Evolutionary conservation across 805 yeast species (phyloP).

Genomic region (Grigorovia transvaalensis): DNA sequence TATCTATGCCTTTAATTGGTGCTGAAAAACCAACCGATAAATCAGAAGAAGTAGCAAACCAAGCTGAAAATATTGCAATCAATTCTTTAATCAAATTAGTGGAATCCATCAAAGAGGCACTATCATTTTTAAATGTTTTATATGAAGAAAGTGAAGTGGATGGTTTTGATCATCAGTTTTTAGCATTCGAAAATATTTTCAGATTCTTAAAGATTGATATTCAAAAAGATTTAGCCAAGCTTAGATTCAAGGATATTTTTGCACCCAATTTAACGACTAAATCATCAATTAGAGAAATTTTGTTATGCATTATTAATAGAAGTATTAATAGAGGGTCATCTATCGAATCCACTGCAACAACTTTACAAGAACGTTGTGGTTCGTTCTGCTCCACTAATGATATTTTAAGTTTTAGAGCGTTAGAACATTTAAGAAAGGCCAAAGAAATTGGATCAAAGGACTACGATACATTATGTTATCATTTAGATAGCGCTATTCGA

Average conservation of each 20-base stretch:
- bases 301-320: slow-evolving; percentile 80
- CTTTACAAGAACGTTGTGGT: slow-evolving; percentile 86
- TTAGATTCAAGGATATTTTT: slow-evolving; percentile 68
- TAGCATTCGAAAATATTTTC: slow-evolving; percentile 55
- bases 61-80: slow-evolving; percentile 87
- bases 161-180: slow-evolving; percentile 25
- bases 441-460: slow-evolving; percentile 64
- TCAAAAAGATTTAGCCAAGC: slow-evolving; percentile 53
- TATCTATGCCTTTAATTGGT: slow-evolving; percentile 36
- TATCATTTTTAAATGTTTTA: slow-evolving; percentile 75
- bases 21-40: slow-evolving; percentile 32
- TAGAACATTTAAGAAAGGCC: slow-evolving; percentile 83
- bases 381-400: slow-evolving; percentile 91
- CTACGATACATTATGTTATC: slow-evolving; percentile 56
- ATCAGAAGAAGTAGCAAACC: slow-evolving; percentile 55
- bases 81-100: slow-evolving; percentile 66
- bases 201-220: slow-evolving; percentile 56
- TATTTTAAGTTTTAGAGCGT: slow-evolving; percentile 86
- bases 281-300: slow-evolving; percentile 67
- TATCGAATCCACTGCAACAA: slow-evolving; percentile 78
- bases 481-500: slow-evolving; percentile 60
- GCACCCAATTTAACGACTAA: slow-evolving; percentile 49
- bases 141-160: slow-evolving; percentile 54
- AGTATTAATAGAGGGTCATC: slow-evolving; percentile 87
- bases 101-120: slow-evolving; percentile 74